Percentiles rank a stretch among this genome's conserved stretches.
Evolutionary conservation across 257 asterid genomes (phyloP).

Genomic region (Galeopsis tetrahit): DNA sequence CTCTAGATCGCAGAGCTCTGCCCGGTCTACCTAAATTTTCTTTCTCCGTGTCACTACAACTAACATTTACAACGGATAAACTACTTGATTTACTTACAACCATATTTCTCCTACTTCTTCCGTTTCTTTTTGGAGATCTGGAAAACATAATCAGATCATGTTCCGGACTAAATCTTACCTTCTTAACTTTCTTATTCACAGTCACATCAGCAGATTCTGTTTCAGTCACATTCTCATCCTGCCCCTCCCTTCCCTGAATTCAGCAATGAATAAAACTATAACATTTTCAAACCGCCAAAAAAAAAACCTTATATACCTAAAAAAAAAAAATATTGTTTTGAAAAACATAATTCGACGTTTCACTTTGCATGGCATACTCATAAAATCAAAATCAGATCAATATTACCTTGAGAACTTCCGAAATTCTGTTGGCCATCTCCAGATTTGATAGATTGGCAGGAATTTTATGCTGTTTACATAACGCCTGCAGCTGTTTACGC

Average conservation of each 20-base stretch:
- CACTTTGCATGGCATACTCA: not conserved
- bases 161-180: constrained; percentile 65
- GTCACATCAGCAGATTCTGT: constrained; percentile 31
- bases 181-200: constrained; percentile 43
- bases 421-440: constrained; percentile 61
- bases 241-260: constrained; percentile 44
- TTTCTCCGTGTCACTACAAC: constrained; percentile 21
- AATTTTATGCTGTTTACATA: constrained; percentile 66
- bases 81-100: constrained; percentile 18
- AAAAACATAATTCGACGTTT: not conserved
- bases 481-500: constrained; percentile 59
- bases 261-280: not conserved
- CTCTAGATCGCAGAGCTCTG: constrained; percentile 34
- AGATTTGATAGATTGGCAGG: constrained; percentile 70
- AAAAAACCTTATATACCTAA: not conserved
- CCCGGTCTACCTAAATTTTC: constrained; percentile 30
- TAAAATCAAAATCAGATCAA: not conserved
- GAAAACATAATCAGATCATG: constrained; percentile 59
- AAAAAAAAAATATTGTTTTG: not conserved
- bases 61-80: constrained; percentile 33
- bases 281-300: not conserved
- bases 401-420: constrained; percentile 51
- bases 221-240: constrained; percentile 40
- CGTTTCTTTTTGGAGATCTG: constrained; percentile 22
- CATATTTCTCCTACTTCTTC: constrained; percentile 42